Percentiles rank a stretch among this genome's conserved stretches.
These are phyloP conservation scores for Oleoguttula mirabilis DNA, from an alignment of 495 filamentous ascomycete species.

Conservation along the genomic window DNA sequence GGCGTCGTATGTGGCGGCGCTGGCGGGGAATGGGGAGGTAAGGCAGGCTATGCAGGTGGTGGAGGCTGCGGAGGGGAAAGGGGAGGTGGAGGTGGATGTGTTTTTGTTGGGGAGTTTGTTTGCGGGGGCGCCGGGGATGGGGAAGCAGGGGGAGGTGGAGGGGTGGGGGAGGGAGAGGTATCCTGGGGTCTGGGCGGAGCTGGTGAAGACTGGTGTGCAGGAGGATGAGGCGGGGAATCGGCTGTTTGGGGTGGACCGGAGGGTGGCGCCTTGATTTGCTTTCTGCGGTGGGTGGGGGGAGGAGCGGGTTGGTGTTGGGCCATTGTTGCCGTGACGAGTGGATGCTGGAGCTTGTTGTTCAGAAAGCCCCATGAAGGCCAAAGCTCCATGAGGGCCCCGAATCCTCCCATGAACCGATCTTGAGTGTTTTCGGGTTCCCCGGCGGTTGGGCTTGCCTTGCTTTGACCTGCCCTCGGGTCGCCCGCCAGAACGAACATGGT, in stretches of 20 bases:
- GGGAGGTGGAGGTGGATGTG: slow-evolving; percentile 50
- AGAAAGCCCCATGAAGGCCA: no score
- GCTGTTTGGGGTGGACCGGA: slow-evolving; percentile 23
- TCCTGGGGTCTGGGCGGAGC: slow-evolving; percentile 52
- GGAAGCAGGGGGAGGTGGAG: slow-evolving; percentile 54
- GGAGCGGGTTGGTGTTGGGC: no score
- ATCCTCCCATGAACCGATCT: no score
- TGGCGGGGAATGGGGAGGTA: slow-evolving; percentile 57
- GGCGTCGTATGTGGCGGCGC: slow-evolving; percentile 57
- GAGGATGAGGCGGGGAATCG: slow-evolving; percentile 10
- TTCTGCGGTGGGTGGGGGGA: no score
- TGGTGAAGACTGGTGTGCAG: slow-evolving; percentile 35
- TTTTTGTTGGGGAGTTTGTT: slow-evolving; percentile 63
- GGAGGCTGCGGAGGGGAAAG: slow-evolving; percentile 48
- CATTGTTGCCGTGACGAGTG: no score
- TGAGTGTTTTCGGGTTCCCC: no score
- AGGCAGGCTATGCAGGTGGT: slow-evolving; percentile 48
- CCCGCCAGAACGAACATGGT: no score
- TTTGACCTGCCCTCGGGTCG: no score
- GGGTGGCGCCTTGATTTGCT: slow-evolving; percentile 18
- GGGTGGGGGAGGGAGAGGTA: slow-evolving; percentile 57
- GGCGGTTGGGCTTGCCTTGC: no score
- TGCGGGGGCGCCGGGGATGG: slow-evolving; percentile 50
- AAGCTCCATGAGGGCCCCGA: no score
- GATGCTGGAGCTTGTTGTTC: no score